phyloP scores from a whole-genome alignment of 2,329 filamentous ascomycete species.

The Dactylellina haptotyla region DNA sequence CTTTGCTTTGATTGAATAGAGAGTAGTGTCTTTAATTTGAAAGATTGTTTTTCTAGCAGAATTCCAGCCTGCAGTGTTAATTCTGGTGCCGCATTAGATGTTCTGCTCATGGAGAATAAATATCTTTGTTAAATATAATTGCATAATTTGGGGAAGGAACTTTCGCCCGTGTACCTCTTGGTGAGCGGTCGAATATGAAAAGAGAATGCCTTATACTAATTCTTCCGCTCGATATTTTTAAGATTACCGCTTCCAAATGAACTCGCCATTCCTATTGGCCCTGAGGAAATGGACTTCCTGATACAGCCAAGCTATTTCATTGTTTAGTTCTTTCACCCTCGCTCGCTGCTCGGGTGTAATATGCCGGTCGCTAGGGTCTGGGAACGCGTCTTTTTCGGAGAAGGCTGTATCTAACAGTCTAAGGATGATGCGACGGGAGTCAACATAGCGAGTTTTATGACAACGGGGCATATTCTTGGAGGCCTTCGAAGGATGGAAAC shows the following conservation, averaged over 20 bases:
- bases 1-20: too few relatives aligned
- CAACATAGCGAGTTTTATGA: conserved; percentile 34
- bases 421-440: conserved; percentile 34
- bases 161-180: background rate
- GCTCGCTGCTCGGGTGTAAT: conserved; percentile 22
- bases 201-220: too few relatives aligned
- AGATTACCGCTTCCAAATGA: conserved; percentile 43
- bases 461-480: conserved; percentile 37
- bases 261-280: conserved; percentile 11
- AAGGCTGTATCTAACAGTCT: conserved; percentile 30
- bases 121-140: too few relatives aligned
- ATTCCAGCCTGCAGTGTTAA: too few relatives aligned
- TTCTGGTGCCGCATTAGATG: too few relatives aligned
- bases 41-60: too few relatives aligned
- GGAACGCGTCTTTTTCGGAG: conserved; percentile 23
- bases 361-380: background rate
- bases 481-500: too few relatives aligned
- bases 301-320: conserved; percentile 26
- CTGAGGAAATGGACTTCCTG: conserved; percentile 15
- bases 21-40: too few relatives aligned
- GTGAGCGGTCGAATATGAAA: too few relatives aligned
- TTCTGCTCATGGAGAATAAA: too few relatives aligned
- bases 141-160: too few relatives aligned
- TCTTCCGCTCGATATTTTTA: background rate
- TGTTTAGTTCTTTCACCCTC: conserved; percentile 1